phyloP scores from a whole-genome alignment of 768 basidiomycete species.

The Lanmaoa pseudosensibilis region DNA sequence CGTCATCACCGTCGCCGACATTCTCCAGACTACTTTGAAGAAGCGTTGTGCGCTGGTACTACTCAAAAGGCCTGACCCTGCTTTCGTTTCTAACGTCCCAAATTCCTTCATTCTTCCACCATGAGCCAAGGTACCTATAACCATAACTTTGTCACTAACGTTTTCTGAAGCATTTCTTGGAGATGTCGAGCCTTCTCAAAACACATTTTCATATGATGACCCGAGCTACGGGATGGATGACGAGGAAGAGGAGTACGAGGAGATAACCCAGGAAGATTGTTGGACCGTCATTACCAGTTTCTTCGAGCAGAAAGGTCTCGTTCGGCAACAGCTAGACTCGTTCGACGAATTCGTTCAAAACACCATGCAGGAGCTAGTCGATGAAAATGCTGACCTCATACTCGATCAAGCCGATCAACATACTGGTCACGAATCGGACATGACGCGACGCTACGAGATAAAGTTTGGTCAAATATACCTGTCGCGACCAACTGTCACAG shows the following conservation, averaged over 20 bases:
- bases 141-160: slow-evolving; percentile 21
- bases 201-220: slow-evolving; percentile 57
- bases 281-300: slow-evolving; percentile 96
- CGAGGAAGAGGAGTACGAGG: slow-evolving; percentile 57
- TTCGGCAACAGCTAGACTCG: slow-evolving; percentile 95
- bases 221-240: slow-evolving; percentile 58
- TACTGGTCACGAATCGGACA: slow-evolving; percentile 79
- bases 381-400: slow-evolving; percentile 93
- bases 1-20: slow-evolving; percentile 5
- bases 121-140: slow-evolving; percentile 35
- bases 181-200: slow-evolving; percentile 51
- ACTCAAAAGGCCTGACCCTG: background rate
- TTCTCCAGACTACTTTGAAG: background rate
- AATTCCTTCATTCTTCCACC: background rate
- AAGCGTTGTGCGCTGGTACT: background rate
- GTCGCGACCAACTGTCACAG: slow-evolving; percentile 90
- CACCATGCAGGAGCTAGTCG: slow-evolving; percentile 98
- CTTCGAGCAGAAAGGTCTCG: slow-evolving; percentile 96
- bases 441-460: slow-evolving; percentile 93
- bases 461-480: slow-evolving; percentile 98
- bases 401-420: slow-evolving; percentile 97
- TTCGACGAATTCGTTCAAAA: slow-evolving; percentile 99
- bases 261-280: slow-evolving; percentile 90
- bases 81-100: slow-evolving; percentile 1
- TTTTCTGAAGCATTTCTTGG: slow-evolving; percentile 37